Evolutionary conservation across 2,329 filamentous ascomycete species (phyloP).

Genomic region (Fusarium subglutinans): DNA sequence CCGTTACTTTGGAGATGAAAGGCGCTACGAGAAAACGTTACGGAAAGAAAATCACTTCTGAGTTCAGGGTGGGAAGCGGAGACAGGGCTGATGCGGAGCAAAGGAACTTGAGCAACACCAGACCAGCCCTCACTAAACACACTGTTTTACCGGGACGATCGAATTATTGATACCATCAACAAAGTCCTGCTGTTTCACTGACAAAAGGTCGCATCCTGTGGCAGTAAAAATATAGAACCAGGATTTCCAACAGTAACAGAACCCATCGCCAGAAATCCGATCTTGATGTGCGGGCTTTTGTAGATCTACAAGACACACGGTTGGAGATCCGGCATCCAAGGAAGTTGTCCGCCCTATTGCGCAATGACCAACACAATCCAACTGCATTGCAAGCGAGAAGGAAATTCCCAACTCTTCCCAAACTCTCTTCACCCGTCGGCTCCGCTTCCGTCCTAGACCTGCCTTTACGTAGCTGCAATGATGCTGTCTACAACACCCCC

Average conservation of each 20-base stretch:
- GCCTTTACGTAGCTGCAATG: constrained; percentile 13
- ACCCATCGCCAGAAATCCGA: constrained; percentile 4
- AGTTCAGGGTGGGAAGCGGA: constrained; percentile 29
- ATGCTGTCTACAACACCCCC: constrained; percentile 26
- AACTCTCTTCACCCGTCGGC: not conserved
- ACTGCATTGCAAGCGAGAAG: not conserved
- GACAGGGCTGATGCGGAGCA: constrained; percentile 37
- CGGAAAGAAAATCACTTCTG: constrained; percentile 23
- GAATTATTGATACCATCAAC: not conserved
- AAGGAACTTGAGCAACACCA: constrained; percentile 30
- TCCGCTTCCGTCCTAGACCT: not conserved
- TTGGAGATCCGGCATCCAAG: constrained; percentile 1
- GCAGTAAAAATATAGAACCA: not conserved
- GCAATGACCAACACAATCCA: constrained; percentile 1
- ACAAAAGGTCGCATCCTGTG: not conserved
- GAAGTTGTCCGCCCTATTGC: not conserved
- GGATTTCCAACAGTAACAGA: constrained; percentile 6
- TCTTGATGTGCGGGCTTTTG: not conserved
- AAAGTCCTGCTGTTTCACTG: not conserved
- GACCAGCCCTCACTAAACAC: not conserved
- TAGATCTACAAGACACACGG: not conserved
- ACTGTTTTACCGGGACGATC: not conserved
- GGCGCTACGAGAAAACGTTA: constrained; percentile 16
- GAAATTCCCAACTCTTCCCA: not conserved
- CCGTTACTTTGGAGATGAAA: constrained; percentile 31